Base-by-base conservation (phyloP, 2,329 filamentous ascomycete species). In the Bisporella sp. region DNA sequence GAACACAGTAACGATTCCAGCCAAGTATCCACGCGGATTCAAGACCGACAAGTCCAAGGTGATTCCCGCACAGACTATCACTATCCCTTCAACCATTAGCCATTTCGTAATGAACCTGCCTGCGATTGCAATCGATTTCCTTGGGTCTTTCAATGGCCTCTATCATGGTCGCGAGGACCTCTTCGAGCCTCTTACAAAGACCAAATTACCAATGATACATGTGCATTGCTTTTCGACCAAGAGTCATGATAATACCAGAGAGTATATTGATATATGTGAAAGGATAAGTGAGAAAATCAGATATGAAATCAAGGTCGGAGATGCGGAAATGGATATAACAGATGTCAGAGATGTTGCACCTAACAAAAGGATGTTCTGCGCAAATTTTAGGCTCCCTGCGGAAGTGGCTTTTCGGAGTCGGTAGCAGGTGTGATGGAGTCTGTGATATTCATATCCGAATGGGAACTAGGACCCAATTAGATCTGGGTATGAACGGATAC, bases 101-200 rank as follows among this genome's bases (percentile, higher is more conserved):
- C 93, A 97, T 72, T 99, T 91, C 67, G 87, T 97, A 58, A 96
- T 99, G 89, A 99, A 99, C 69, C 84, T 99, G 12, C 93, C 93
- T 1, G 93, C 91, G 1, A 87, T 83, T 1, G 92, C 93, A 1
- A 84, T 93, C 53, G 84, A 87, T 52, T 99, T 99, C 66, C 76
- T 96, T 28, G 73, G 74, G 49, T 64, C 62, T 73, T 95, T 90
- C 73, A 79, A 82, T 21, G 92, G 93, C 4, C 69, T 96, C 12
- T 97, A 96, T 65, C 71, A 78, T n/a, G 82, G 82, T 3, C 75
- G 81, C 29, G 82, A 90, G 65, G 55, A 68, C 1, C 73, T 89
- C 1, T 91, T 92, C 59, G 37, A 69, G 31, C 81, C 83, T 1
- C 67, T 78, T 51, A 85, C 80, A 1, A 65, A 66, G 6, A 73